Evolutionary conservation across 768 basidiomycete genomes (phyloP).

Genomic region (Amanita exitialis): DNA sequence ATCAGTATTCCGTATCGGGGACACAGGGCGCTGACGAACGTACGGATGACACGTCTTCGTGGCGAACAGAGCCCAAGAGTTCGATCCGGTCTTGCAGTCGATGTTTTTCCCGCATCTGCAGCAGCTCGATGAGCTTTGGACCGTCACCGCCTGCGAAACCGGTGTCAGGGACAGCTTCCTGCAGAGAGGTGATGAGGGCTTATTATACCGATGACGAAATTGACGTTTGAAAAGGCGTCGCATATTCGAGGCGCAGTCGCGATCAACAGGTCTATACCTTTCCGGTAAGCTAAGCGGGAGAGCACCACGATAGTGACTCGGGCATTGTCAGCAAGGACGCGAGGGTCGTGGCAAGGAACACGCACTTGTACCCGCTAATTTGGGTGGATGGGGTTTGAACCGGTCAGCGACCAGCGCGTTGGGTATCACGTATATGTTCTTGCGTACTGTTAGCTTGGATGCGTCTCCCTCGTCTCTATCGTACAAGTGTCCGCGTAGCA

Average conservation of each 20-base stretch:
- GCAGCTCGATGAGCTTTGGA: conserved; percentile 87
- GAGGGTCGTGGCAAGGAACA: conserved; percentile 1
- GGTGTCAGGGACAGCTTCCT: not conserved
- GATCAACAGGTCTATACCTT: conserved; percentile 92
- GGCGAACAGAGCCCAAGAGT: conserved; percentile 73
- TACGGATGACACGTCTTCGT: conserved; percentile 76
- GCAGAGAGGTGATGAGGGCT: not conserved
- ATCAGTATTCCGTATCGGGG: not conserved
- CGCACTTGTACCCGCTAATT: conserved; percentile 48
- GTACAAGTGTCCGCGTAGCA: conserved; percentile 74
- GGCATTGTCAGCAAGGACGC: not conserved
- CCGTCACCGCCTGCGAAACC: conserved; percentile 77
- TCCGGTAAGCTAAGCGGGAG: conserved; percentile 87
- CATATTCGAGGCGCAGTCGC: conserved; percentile 90
- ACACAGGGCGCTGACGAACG: conserved; percentile 15
- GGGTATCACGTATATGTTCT: conserved; percentile 84
- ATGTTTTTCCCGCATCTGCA: conserved; percentile 93
- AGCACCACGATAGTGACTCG: conserved; percentile 88
- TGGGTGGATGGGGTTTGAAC: conserved; percentile 58
- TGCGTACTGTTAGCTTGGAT: conserved; percentile 32
- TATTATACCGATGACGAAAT: conserved; percentile 73
- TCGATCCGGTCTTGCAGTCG: conserved; percentile 87
- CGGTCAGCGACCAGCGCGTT: conserved; percentile 83
- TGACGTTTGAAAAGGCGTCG: conserved; percentile 72
- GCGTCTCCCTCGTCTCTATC: conserved; percentile 37